Percentiles rank a stretch among this genome's conserved stretches.
These are phyloP conservation scores for Hypoxylon sp. DNA, from an alignment of 2,329 filamentous ascomycete genomes.

Conservation along the genomic window DNA sequence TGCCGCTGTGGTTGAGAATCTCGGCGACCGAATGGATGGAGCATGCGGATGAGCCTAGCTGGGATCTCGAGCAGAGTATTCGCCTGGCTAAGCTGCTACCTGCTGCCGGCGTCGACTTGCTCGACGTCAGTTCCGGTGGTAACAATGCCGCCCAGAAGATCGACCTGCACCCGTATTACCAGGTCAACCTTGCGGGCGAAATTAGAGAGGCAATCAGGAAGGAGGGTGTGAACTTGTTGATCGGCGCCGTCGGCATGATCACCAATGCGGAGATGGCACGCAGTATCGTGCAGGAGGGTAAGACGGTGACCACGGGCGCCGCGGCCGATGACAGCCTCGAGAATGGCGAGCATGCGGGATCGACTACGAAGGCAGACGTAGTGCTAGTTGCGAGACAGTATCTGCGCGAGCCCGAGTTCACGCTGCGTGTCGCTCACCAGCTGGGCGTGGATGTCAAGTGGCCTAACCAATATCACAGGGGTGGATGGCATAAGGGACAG, in stretches of 20 bases:
- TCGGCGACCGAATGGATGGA: constrained; percentile 77
- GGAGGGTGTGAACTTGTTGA: constrained; percentile 68
- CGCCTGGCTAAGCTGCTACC: constrained; percentile 79
- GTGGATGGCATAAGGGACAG: constrained; percentile 52
- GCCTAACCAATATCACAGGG: constrained; percentile 75
- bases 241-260: constrained; percentile 83
- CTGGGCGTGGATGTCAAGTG: constrained; percentile 79
- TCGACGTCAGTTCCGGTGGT: constrained; percentile 86
- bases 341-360: constrained; percentile 59
- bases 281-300: constrained; percentile 65
- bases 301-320: constrained; percentile 57
- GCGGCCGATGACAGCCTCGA: constrained; percentile 59
- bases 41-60: constrained; percentile 63
- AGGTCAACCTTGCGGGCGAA: constrained; percentile 78
- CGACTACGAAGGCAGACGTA: constrained; percentile 72
- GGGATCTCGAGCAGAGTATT: constrained; percentile 79
- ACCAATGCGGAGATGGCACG: constrained; percentile 78
- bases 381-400: constrained; percentile 82
- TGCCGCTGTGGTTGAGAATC: constrained; percentile 72
- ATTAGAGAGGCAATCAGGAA: constrained; percentile 76
- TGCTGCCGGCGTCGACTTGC: constrained; percentile 80
- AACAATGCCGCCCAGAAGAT: constrained; percentile 75
- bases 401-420: constrained; percentile 84
- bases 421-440: constrained; percentile 79
- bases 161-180: constrained; percentile 75